Conservation (phyloP, 176 grass and related monocot genomes). For the Oryza meyeriana region DNA sequence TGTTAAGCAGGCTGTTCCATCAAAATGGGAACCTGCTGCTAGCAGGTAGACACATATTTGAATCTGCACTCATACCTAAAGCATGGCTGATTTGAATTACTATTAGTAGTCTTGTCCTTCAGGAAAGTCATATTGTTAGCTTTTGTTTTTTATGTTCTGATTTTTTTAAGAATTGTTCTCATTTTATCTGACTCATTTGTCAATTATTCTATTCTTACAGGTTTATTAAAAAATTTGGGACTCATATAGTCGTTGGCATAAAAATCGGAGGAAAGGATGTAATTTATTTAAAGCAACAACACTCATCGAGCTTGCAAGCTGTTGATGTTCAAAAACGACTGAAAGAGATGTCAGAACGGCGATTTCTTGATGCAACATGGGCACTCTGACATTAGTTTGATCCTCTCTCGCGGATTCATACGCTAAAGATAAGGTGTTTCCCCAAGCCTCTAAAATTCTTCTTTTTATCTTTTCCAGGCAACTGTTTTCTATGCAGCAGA, state of each 20-base stretch:
- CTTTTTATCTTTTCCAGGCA: background rate
- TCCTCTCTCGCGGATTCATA: conserved; percentile 48
- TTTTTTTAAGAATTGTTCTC: conserved; percentile 5
- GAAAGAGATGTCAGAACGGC: conserved; percentile 74
- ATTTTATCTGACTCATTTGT: background rate
- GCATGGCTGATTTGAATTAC: background rate
- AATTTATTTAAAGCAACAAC: conserved; percentile 83
- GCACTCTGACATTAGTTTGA: conserved; percentile 57
- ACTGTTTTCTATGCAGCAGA: too few relatives aligned
- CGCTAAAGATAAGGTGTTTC: conserved; percentile 67
- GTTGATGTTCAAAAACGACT: too few relatives aligned
- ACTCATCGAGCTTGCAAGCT: conserved; percentile 72
- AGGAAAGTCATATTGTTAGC: background rate
- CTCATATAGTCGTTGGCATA: conserved; percentile 89
- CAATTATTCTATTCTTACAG: conserved; percentile 44
- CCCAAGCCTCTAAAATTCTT: conserved; percentile 16
- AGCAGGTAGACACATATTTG: conserved; percentile 45
- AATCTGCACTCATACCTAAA: conserved; percentile 1
- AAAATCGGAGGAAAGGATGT: conserved; percentile 99
- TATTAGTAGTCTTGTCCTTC: background rate
- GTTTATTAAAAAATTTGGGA: conserved; percentile 93
- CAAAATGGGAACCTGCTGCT: conserved; percentile 94
- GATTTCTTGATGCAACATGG: conserved; percentile 58
- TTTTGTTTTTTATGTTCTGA: background rate
- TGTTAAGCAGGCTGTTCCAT: conserved; percentile 87